Base-by-base conservation (phyloP, 495 filamentous ascomycete species). In the Neurospora sp. region DNA sequence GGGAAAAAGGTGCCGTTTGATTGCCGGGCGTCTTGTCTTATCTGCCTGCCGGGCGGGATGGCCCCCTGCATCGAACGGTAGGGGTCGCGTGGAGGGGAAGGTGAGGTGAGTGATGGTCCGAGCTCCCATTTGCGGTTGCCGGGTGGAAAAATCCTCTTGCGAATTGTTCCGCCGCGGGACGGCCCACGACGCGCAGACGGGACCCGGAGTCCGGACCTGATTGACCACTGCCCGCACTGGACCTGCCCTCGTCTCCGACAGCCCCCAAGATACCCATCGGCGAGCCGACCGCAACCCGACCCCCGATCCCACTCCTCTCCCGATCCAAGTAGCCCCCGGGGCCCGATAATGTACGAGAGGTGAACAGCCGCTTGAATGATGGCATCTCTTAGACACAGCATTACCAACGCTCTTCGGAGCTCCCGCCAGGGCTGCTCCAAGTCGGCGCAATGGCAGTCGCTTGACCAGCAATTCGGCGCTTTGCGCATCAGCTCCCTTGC, bases 131-230 rank as follows among this genome's bases (percentile, higher is more conserved):
- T 35, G 14, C 54, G 54, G 27, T 66, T 35, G 27, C 41, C 42
- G 71, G 71, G 70, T n/a, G 74, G 78, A 74, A 79, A 81, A 79
- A 81, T 73, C 54, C 54, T 79, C 71, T 46, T 73, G 75, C 70
- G 69, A 70, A 72, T 77, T 78, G 77, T 78, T 79, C 76, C 76
- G 76, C 42, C 42, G 46, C 35, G 48, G 44, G 69, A 66, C 54
- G 54, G 54, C 54, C 54, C 54, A 66, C 54, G 54, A 66, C 54
- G 54, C 54, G 54, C 54, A 66, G 54, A 35, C 54, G 54, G 54
- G 54, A 66, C 31, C 48, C 54, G 27, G 54, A 66, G 54, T 62
- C 54, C 54, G 54, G 54, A 66, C 54, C 54, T 66, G 54, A 66
- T 66, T 66, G 54, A 66, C 54, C 27, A 66, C 14, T 66, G 27